Conservation (phyloP, 495 filamentous ascomycete genomes). For the Astrothelium macrocarpum region DNA sequence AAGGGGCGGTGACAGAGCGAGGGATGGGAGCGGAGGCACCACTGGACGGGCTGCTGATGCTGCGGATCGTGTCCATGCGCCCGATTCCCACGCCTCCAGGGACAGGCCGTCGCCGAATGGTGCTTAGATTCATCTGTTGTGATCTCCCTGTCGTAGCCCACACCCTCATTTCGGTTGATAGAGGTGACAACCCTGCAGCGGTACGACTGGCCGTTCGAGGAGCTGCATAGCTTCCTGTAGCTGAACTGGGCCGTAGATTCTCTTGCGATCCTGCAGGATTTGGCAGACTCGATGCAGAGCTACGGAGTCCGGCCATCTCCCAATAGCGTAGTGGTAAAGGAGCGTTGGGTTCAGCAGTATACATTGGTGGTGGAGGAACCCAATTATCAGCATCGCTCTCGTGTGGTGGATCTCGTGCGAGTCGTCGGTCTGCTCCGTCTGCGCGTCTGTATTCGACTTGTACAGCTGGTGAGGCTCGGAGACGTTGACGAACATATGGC, state of each 20-base stretch:
- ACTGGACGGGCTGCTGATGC: conserved; percentile 3
- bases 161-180: background rate
- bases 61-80: conserved; percentile 1
- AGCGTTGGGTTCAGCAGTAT: conserved; percentile 23
- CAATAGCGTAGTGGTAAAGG: conserved; percentile 21
- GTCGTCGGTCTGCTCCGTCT: conserved; percentile 17
- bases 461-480: background rate
- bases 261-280: background rate
- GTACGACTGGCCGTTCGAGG: background rate
- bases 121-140: background rate
- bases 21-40: background rate
- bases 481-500: background rate
- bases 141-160: background rate
- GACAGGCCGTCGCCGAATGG: background rate
- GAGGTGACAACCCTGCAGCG: background rate
- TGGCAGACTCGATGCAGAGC: background rate
- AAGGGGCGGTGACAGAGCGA: background rate
- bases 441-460: conserved; percentile 14
- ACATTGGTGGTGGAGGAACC: conserved; percentile 21
- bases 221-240: conserved; percentile 4
- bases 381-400: conserved; percentile 14
- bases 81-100: background rate
- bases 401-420: conserved; percentile 19
- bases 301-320: conserved; percentile 18
- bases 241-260: background rate